Percentiles rank a stretch among this genome's conserved stretches.
Evolutionary conservation across 441 rosid species (phyloP).

Genomic region (Erodium texanum): DNA sequence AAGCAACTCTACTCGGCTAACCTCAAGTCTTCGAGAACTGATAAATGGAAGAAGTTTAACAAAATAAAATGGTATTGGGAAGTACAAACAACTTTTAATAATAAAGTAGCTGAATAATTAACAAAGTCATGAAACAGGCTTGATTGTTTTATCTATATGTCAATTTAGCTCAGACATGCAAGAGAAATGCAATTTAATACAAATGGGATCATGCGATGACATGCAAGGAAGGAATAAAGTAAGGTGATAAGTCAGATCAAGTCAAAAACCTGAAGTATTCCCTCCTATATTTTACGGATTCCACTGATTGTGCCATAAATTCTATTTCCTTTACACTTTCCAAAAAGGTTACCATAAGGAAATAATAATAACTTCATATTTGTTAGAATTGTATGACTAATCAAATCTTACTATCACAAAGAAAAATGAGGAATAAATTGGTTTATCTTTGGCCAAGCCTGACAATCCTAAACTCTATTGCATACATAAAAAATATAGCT

Average conservation of each 20-base stretch:
- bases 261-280: neutral
- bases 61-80: too few relatives aligned
- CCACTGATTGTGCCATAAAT: neutral
- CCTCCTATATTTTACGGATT: neutral
- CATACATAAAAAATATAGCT: neutral
- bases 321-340: neutral
- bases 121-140: neutral
- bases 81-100: neutral
- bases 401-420: neutral
- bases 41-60: neutral
- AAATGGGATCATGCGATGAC: neutral
- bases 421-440: neutral
- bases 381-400: neutral
- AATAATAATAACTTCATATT: neutral
- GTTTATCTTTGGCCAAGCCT: neutral
- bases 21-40: constrained; percentile 97
- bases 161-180: too few relatives aligned
- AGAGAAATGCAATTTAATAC: too few relatives aligned
- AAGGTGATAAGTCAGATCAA: neutral
- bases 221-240: neutral
- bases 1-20: constrained; percentile 87
- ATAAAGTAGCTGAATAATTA: too few relatives aligned
- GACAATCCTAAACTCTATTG: neutral
- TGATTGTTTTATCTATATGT: too few relatives aligned
- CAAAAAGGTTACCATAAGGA: neutral